Evolutionary conservation across 78 protist species (phyloP).

Genomic region (Planoprotostelium fungivorum): DNA sequence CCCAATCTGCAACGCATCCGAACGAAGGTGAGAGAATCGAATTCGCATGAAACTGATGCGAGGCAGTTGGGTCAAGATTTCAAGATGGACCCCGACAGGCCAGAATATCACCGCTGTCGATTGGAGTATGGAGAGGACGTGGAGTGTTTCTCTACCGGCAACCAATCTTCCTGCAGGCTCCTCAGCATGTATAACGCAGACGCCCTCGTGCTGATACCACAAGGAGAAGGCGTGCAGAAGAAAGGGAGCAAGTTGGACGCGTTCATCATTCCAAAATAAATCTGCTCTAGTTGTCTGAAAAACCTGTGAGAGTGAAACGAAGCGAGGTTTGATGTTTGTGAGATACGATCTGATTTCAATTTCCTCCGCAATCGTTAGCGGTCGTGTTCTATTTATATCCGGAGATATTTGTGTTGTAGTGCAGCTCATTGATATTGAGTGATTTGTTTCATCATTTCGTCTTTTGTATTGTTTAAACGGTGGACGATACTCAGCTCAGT

Average conservation of each 20-base stretch:
- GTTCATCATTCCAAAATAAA: slow-evolving; percentile 17
- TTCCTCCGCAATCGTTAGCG: too few relatives aligned
- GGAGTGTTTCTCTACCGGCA: slow-evolving; percentile 44
- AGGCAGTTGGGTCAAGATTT: slow-evolving; percentile 17
- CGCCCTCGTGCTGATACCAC: slow-evolving; percentile 33
- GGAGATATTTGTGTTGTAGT: too few relatives aligned
- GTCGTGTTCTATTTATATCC: too few relatives aligned
- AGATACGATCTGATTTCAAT: too few relatives aligned
- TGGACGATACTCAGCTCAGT: too few relatives aligned
- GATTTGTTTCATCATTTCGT: too few relatives aligned
- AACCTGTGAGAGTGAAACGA: too few relatives aligned
- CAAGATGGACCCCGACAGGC: slow-evolving; percentile 68
- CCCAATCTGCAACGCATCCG: slow-evolving; percentile 22
- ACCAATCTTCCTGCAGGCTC: slow-evolving; percentile 56
- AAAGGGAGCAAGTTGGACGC: slow-evolving; percentile 32
- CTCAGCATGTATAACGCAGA: slow-evolving; percentile 44
- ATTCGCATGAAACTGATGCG: not conserved
- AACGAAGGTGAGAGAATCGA: slow-evolving; percentile 10
- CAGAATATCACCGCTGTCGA: slow-evolving; percentile 69
- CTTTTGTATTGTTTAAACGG: too few relatives aligned
- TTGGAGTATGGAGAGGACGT: slow-evolving; percentile 32
- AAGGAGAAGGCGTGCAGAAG: slow-evolving; percentile 32
- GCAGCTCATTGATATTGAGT: too few relatives aligned
- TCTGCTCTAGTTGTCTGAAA: too few relatives aligned
- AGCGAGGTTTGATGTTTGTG: too few relatives aligned